Conservation (phyloP, 345 rosid species). For the Syzygium aqueum region DNA sequence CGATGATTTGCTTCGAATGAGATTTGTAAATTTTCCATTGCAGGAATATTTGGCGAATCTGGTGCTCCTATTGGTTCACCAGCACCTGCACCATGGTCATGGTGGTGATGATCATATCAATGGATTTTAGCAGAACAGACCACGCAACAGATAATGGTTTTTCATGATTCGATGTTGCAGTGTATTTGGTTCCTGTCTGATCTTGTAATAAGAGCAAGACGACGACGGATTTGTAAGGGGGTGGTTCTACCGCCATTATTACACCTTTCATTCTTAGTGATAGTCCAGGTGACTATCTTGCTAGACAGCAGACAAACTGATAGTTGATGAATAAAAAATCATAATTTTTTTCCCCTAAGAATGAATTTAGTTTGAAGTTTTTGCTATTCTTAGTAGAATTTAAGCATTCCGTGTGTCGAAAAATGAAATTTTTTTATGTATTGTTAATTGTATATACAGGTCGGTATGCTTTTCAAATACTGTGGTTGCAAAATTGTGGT, state of each 20-base stretch:
- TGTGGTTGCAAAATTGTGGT: background rate
- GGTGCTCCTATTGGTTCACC: background rate
- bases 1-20: background rate
- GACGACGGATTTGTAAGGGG: background rate
- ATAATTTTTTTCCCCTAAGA: background rate
- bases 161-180: background rate
- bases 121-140: background rate
- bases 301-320: background rate
- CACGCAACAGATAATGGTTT: background rate
- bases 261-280: background rate
- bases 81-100: background rate
- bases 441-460: background rate
- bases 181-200: background rate
- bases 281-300: background rate
- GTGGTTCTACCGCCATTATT: background rate
- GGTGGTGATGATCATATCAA: background rate
- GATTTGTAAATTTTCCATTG: background rate
- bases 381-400: background rate
- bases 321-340: background rate
- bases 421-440: background rate
- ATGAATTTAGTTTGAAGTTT: background rate
- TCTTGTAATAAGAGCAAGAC: background rate
- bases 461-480: background rate
- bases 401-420: background rate
- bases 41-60: conserved; percentile 22